Base-by-base conservation (phyloP, 2,329 filamentous ascomycete species). In the Curvularia lunata region DNA sequence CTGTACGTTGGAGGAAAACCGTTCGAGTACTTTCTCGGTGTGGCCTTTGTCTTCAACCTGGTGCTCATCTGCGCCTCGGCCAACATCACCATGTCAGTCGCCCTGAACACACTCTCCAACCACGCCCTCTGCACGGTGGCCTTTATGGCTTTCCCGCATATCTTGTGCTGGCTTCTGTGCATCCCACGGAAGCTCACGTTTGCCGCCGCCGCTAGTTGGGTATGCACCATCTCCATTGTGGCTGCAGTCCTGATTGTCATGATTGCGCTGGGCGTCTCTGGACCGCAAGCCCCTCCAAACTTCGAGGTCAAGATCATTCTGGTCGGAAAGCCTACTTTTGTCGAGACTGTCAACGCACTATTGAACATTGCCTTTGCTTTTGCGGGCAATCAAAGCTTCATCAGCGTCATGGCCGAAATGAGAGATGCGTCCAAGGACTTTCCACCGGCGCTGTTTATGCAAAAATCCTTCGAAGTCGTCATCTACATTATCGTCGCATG, bases 281-380 rank as follows among this genome's bases (percentile, higher is more conserved):
- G 78, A 34, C 78, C 79, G 4, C 75, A 76, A 49, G 68, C 67
- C 3, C 69, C 69, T 18, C 68, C 68, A 7, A 64, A 68, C n/a
- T 71, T 70, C 49, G 60, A 71, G 7, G 64, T 66, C 13, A 42
- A 41, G 9, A 68, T 70, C 12, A 61, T 45, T 2, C 56, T 72
- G 4, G 61, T 72, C 10, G 68, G 68, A 34, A 69, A 70, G 42
- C 69, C 70, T 8, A 71, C 58, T 1, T 72, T 73, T 30, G 63
- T 70, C 12, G 61, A 71, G 49, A 54, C 69, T 3, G 64, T 73
- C 21, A 70, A 72, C 47, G 62, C 70, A 8, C 61, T 71, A 3
- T 58, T 74, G 12, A 90, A 90, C 77, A 89, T 91, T 54, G 82
- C 89, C 55, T 88, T 91, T 61, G 87, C 89, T 41, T 91, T 88